These are phyloP conservation scores for Sophora flavescens DNA, from an alignment of 306 rosid species.

Conservation along the genomic window DNA sequence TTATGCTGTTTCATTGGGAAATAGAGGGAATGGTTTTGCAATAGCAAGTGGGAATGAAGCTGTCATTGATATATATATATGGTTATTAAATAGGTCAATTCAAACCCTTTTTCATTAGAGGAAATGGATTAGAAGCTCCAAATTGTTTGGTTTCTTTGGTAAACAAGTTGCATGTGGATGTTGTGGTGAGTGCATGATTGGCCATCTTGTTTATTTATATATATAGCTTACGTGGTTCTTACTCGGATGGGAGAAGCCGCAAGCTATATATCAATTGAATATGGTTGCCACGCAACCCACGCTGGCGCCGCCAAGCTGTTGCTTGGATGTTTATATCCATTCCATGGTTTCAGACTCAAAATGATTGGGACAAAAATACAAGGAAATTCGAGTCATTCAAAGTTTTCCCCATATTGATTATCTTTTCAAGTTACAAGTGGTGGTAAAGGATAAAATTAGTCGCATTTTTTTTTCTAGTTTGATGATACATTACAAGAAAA, in stretches of 20 bases:
- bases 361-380: constrained; percentile 1
- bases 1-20: constrained; percentile 8
- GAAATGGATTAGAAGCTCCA: constrained; percentile 8
- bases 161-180: constrained; percentile 35
- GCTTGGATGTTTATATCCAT: not conserved
- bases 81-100: constrained; percentile 20
- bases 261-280: constrained; percentile 8
- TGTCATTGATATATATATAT: constrained; percentile 52
- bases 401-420: not conserved
- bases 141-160: constrained; percentile 30
- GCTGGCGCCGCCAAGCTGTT: no score
- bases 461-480: not conserved
- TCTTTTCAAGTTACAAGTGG: not conserved
- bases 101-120: not conserved
- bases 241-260: constrained; percentile 41
- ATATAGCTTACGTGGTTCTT: constrained; percentile 49
- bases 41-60: constrained; percentile 47
- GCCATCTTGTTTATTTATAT: not conserved
- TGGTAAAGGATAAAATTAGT: not conserved
- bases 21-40: not conserved
- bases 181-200: constrained; percentile 29
- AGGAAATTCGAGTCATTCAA: not conserved
- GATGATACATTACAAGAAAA: no score
- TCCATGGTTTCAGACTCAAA: not conserved
- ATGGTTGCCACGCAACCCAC: constrained; percentile 10